These are phyloP conservation scores for Kwoniella shandongensis DNA, from an alignment of 768 basidiomycete species.

Conservation along the genomic window DNA sequence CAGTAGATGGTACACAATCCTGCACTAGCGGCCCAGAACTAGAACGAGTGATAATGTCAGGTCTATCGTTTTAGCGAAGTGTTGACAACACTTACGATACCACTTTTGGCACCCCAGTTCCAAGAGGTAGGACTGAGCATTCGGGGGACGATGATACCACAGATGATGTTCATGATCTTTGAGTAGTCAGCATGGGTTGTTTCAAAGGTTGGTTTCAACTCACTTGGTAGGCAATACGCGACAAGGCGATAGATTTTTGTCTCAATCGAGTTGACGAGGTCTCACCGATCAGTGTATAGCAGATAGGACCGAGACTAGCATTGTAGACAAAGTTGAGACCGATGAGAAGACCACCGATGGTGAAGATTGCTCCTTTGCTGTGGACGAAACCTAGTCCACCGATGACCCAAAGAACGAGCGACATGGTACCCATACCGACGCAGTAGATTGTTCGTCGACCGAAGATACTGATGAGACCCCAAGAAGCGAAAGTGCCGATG, in stretches of 20 bases:
- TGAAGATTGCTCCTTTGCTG: constrained; percentile 9
- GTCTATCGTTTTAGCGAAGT: constrained; percentile 26
- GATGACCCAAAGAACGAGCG: constrained; percentile 25
- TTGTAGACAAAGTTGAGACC: constrained; percentile 49
- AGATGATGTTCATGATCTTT: constrained; percentile 32
- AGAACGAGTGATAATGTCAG: not conserved
- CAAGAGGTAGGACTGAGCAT: constrained; percentile 19
- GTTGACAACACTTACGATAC: constrained; percentile 39
- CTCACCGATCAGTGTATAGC: constrained; percentile 38
- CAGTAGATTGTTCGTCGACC: constrained; percentile 43
- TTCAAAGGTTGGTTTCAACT: not conserved
- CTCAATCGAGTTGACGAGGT: constrained; percentile 47
- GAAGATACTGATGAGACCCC: constrained; percentile 39
- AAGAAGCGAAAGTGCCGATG: constrained; percentile 51
- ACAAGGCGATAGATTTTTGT: constrained; percentile 36
- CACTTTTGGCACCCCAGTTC: constrained; percentile 31
- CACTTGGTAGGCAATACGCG: constrained; percentile 14
- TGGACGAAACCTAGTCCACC: constrained; percentile 35
- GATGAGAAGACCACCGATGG: constrained; percentile 47
- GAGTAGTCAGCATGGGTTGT: not conserved
- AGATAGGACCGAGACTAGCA: constrained; percentile 44
- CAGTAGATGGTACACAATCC: constrained; percentile 28
- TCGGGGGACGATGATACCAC: constrained; percentile 32
- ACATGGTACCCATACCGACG: constrained; percentile 33
- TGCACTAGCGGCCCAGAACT: constrained; percentile 30